Conservation (phyloP, 2,329 filamentous ascomycete species). For the Meredithiella fracta region DNA sequence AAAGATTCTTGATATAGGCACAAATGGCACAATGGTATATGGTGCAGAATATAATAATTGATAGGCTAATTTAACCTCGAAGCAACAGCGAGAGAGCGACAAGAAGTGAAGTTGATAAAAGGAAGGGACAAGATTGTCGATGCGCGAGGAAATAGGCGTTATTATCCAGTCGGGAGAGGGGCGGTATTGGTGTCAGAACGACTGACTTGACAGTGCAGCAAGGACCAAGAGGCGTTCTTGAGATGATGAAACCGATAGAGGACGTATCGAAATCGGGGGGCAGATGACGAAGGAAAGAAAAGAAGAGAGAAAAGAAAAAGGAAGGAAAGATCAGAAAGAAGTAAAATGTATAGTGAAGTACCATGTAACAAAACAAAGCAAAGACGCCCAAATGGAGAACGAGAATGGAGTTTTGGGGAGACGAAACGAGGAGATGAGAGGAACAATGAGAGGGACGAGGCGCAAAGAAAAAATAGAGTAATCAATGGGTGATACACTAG, state of each 20-base stretch:
- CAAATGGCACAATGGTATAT: neutral
- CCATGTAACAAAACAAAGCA: neutral
- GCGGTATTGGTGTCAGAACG: constrained; percentile 4
- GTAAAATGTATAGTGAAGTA: neutral
- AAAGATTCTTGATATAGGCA: constrained; percentile 3
- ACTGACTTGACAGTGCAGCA: constrained; percentile 10
- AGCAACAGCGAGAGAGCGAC: constrained; percentile 8
- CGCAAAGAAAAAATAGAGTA: neutral
- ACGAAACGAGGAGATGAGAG: neutral
- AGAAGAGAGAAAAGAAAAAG: constrained; percentile 4
- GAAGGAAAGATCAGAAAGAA: constrained; percentile 7
- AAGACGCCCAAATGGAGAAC: neutral
- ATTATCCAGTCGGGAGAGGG: neutral
- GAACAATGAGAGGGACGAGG: neutral
- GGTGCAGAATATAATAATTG: too few species aligned
- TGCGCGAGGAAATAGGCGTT: neutral
- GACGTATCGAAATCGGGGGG: constrained; percentile 1
- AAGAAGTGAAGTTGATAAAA: constrained; percentile 4
- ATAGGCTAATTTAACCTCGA: neutral
- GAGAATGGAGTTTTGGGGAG: neutral
- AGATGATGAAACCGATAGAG: constrained; percentile 6
- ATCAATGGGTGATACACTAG: neutral
- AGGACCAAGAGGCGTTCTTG: neutral
- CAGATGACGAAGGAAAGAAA: constrained; percentile 10
- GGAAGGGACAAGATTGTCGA: constrained; percentile 1